Conservation (phyloP, 2,329 filamentous ascomycete species). For the Ophiobolus disseminans region DNA sequence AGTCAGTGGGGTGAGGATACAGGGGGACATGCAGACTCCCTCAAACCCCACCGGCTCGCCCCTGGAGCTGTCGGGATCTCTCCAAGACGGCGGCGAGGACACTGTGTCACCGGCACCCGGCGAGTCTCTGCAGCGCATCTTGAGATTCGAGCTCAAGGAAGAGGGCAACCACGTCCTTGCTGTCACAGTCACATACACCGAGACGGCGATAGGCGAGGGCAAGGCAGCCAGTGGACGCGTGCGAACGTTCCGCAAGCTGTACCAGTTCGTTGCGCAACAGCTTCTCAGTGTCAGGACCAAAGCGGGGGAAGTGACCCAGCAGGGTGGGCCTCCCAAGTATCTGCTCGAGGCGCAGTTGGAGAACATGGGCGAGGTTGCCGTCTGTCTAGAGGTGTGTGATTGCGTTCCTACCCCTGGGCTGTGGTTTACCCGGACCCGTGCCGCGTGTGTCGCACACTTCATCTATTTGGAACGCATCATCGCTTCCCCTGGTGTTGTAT, state of each 20-base stretch:
- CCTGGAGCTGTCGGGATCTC: slow-evolving; percentile 62
- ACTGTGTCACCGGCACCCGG: slow-evolving; percentile 60
- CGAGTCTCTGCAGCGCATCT: slow-evolving; percentile 78
- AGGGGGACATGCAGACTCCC: slow-evolving; percentile 95
- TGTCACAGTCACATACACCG: slow-evolving; percentile 93
- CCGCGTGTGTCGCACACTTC: slow-evolving; percentile 11
- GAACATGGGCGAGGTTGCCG: slow-evolving; percentile 84
- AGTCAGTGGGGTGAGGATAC: slow-evolving; percentile 79
- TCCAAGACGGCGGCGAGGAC: slow-evolving; percentile 43
- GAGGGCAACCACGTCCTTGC: slow-evolving; percentile 93
- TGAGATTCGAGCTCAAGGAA: slow-evolving; percentile 88
- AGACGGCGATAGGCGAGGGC: slow-evolving; percentile 68
- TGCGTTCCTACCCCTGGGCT: slow-evolving; percentile 18
- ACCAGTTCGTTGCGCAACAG: slow-evolving; percentile 93
- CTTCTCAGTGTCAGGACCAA: slow-evolving; percentile 92
- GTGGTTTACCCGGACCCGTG: slow-evolving; percentile 28
- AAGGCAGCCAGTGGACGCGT: slow-evolving; percentile 66
- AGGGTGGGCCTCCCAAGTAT: slow-evolving; percentile 61
- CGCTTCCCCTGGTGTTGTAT: slow-evolving; percentile 8
- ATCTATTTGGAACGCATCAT: slow-evolving; percentile 19
- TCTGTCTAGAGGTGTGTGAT: slow-evolving; percentile 72
- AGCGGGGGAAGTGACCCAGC: slow-evolving; percentile 67
- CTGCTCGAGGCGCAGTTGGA: slow-evolving; percentile 93
- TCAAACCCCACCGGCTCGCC: slow-evolving; percentile 68
- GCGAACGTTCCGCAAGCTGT: slow-evolving; percentile 90